Conservation (phyloP, 2,329 filamentous ascomycete species). For the Emergomyces africanus region DNA sequence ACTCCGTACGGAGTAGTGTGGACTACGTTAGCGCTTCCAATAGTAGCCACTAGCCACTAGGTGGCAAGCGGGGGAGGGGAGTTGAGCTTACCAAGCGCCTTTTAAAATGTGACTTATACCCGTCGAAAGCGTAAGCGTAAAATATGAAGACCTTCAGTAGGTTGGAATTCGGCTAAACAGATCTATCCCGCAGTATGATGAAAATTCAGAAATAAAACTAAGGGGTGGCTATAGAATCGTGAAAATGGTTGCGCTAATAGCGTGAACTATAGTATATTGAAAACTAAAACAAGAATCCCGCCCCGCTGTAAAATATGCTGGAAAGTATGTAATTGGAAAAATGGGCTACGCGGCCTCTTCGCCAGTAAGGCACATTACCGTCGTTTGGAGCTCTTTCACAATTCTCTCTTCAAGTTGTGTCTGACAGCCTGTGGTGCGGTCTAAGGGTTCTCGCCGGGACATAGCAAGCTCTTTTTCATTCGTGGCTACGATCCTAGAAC, state of each 20-base stretch:
- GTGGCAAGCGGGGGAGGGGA: no score
- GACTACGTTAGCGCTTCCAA: no score
- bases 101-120: no score
- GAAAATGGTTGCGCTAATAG: neutral
- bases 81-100: no score
- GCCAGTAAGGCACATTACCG: slow-evolving; percentile 30
- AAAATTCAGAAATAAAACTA: neutral
- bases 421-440: slow-evolving; percentile 37
- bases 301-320: neutral
- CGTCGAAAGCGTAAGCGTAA: no score
- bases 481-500: slow-evolving; percentile 59
- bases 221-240: neutral
- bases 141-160: no score
- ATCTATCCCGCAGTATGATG: neutral
- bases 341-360: slow-evolving; percentile 18
- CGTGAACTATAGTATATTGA: neutral
- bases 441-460: slow-evolving; percentile 30
- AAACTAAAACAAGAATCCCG: no score
- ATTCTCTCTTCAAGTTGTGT: slow-evolving; percentile 66
- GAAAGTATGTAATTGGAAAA: neutral
- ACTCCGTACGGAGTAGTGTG: no score
- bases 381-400: slow-evolving; percentile 52
- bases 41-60: no score
- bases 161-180: no score
- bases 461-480: slow-evolving; percentile 59